These are phyloP conservation scores for Trichoderma sp. DNA, from an alignment of 2,329 filamentous ascomycete species.

Conservation along the genomic window DNA sequence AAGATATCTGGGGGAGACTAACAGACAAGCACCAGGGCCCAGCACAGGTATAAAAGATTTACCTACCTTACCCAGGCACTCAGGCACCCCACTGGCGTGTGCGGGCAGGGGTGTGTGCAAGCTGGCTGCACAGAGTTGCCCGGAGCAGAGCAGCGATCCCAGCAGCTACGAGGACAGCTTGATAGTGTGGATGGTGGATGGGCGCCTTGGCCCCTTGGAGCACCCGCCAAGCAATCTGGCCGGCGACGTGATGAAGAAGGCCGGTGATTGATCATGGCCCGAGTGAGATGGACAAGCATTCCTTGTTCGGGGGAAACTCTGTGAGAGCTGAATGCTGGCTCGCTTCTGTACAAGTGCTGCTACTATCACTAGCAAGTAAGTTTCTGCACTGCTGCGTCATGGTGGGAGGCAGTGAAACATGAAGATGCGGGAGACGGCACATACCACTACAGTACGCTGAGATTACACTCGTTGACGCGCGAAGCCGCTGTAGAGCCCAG, in stretches of 20 bases:
- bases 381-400: background rate
- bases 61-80: background rate
- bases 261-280: background rate
- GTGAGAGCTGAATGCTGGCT: background rate
- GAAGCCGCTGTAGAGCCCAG: background rate
- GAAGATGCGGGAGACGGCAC: background rate
- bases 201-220: background rate
- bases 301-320: background rate
- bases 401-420: background rate
- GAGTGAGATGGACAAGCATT: background rate
- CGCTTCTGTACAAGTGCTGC: background rate
- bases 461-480: background rate
- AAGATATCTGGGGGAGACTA: conserved; percentile 22
- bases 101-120: conserved; percentile 1
- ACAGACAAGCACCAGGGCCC: background rate
- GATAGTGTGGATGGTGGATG: background rate
- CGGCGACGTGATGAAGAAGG: background rate
- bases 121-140: background rate
- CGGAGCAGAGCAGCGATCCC: background rate
- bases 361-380: background rate
- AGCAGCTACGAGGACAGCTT: background rate
- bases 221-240: background rate
- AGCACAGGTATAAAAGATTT: background rate
- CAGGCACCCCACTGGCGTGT: conserved; percentile 12
- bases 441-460: background rate